Base-by-base conservation (phyloP, 371 early-diverging fungal species). In the Mucor irregularis region DNA sequence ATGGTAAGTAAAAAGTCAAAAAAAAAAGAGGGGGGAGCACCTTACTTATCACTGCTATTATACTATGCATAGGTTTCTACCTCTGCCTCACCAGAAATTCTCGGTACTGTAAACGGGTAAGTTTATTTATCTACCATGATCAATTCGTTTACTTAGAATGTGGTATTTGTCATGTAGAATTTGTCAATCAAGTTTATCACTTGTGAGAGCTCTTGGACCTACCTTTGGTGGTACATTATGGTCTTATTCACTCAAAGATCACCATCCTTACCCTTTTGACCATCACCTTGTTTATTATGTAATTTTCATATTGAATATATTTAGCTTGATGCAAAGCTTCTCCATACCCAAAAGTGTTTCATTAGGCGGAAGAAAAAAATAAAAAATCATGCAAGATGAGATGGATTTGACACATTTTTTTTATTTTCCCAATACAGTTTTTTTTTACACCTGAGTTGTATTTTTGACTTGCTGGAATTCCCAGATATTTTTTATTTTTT, bases 71-170 rank as follows among this genome's bases (percentile, higher is more conserved):
- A 81, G 81, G 60, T 84, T 40, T 86, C 75, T 43, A 86, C 85
- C 49, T 81, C 85, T 0, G 83, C 88, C 5, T 67, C 76, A 8
- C 52, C 73, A 11, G 76, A 73, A 24, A 61, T 78, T 10, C 70
- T 91, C 19, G 90, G 90, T 0, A 78, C 77, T 1, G 87, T 91
- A 11, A 89, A 90, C 48, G 89, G 89, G 71, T 71, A 65, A 56
- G 24, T 21, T 24, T 28, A 14, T 33, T 17, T n/a, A 38, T 17
- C 9, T 35, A 9, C 10, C 11, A 19, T 11, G n/a, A n/a, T n/a
- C n/a, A n/a, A n/a, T n/a, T n/a, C n/a, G n/a, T n/a, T n/a, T n/a
- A n/a, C n/a, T n/a, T n/a, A n/a, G n/a, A n/a, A n/a, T n/a, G n/a
- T n/a, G n/a, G n/a, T n/a, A n/a, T n/a, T n/a, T n/a, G n/a, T n/a